Conservation (phyloP, 257 asterid species). For the Oldenlandia corymbosa region DNA sequence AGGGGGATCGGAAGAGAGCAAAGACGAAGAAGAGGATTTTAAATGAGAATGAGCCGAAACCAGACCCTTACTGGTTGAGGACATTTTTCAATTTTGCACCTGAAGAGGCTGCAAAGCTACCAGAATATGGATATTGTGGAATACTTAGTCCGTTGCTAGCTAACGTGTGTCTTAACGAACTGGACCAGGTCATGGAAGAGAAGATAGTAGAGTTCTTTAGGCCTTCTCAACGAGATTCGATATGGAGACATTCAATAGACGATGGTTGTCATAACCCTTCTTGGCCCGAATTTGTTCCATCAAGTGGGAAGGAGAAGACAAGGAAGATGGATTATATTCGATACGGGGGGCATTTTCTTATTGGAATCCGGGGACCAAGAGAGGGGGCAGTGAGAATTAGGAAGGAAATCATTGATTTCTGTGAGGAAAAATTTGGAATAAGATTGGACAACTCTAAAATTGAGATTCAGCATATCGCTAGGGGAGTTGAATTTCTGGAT, state of each 20-base stretch:
- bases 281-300: slow-evolving; percentile 98
- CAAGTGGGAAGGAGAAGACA: slow-evolving; percentile 79
- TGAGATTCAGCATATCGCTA: slow-evolving; percentile 74
- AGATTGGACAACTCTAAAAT: slow-evolving; percentile 73
- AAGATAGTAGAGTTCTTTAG: slow-evolving; percentile 58
- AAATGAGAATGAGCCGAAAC: slow-evolving; percentile 73
- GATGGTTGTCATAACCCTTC: slow-evolving; percentile 96
- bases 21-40: slow-evolving; percentile 75
- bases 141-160: slow-evolving; percentile 79
- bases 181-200: slow-evolving; percentile 70
- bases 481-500: slow-evolving; percentile 86
- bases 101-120: slow-evolving; percentile 83
- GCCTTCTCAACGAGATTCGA: slow-evolving; percentile 65
- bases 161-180: slow-evolving; percentile 66
- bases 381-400: slow-evolving; percentile 74
- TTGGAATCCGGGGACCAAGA: slow-evolving; percentile 85
- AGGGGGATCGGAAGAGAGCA: slow-evolving; percentile 53
- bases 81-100: slow-evolving; percentile 83
- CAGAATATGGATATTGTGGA: slow-evolving; percentile 75
- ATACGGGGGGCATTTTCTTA: slow-evolving; percentile 75
- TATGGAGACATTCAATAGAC: slow-evolving; percentile 77
- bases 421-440: slow-evolving; percentile 48
- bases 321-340: slow-evolving; percentile 85
- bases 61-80: slow-evolving; percentile 93
- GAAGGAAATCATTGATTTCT: slow-evolving; percentile 66